Base-by-base conservation (phyloP, 2,329 filamentous ascomycete genomes). In the Xylariaceae sp. region DNA sequence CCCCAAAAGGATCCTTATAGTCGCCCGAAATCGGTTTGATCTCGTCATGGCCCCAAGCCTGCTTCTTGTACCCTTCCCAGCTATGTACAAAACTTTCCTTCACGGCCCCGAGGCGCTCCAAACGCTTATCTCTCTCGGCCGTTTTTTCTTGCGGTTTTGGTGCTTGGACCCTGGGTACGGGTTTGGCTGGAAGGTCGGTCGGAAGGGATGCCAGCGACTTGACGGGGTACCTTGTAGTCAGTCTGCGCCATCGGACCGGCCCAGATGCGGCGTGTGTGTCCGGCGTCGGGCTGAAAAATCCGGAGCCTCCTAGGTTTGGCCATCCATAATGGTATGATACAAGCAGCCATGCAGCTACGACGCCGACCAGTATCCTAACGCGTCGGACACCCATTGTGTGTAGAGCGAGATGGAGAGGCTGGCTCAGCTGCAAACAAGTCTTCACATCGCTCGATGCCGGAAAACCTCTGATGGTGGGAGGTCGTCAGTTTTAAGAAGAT, bases 1-100 rank as follows among this genome's bases (percentile, higher is more conserved):
- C 82, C 12, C 77, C 78, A 61, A 83, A 84, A 26, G 76, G 73
- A 51, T 83, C 72, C 34, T 71, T 70, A 37, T 26, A 26, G 2
- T 59, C 53, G 9, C 71, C 78, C 13, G 71, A 71, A 9, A 85
- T 52, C 3, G 82, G 82, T 22, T 68, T 67, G 39, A 85, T 64
- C 50, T 83, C 82, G 56, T 86, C 81, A 36, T 74, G 70, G 52
- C 74, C 71, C 80, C 81, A 86, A 0, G 82, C 83, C 50, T 76
- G 61, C 40, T 70, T 68, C 54, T 73, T 80, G 62, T 87, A 86
- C 12, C 74, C 76, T 8, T 61, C 55, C 78, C 79, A 85, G 45
- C 73, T 73, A 52, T 75, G 75, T 34, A 65, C 46, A 49, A 80
- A 80, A 49, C 67, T 72, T 37, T 66, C 65, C 50, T 66, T 69